Base-by-base conservation (phyloP, 164 flowering plant genomes). In the Vitis rupestris region DNA sequence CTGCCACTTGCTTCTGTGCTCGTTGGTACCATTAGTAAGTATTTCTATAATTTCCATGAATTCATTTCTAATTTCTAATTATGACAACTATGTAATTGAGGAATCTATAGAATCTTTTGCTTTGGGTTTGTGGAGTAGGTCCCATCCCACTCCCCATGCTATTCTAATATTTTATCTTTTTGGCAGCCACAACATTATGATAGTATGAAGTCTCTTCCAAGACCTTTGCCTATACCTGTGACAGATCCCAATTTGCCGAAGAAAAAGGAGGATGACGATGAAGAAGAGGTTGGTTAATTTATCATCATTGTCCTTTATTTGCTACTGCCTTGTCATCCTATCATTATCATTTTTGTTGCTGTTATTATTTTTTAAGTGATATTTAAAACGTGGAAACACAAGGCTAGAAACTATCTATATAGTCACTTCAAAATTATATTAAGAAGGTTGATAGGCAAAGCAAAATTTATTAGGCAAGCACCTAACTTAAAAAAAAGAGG, bases 191-290 rank as follows among this genome's bases (percentile, higher is more conserved):
- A 79, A 13, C 70, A 77, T 65, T 76, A 72, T 29, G 87, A 85
- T 52, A 60, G 76, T 52, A 61, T 76, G 52, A 84, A 76, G 76
- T 69, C 76, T 67, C 94, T 91, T 73, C 96, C 98, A 50, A 85
- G 83, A 72, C 97, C 97, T 63, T 76, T 83, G 74, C 92, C 93
- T 66, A 37, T 73, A 19, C 59, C 82, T 16, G 48, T 74, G 53
- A 63, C 61, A 66, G 82, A 72, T 49, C 61, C 55, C 14, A 55
- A 48, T n/a, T 52, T 70, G n/a, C 67, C 75, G 16, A 78, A 70
- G 55, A 77, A 78, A 68, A 72, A n/a, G 64, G 84, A 78, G 59
- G 79, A 37, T 68, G 84, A 74, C 59, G 82, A 81, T 56, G 85
- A 82, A 65, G 83, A 81, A 58, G 86, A 82, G 92, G 92, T 90